Base-by-base conservation (phyloP, 106 monocot species). In the Acanthochlamys bracteata region DNA sequence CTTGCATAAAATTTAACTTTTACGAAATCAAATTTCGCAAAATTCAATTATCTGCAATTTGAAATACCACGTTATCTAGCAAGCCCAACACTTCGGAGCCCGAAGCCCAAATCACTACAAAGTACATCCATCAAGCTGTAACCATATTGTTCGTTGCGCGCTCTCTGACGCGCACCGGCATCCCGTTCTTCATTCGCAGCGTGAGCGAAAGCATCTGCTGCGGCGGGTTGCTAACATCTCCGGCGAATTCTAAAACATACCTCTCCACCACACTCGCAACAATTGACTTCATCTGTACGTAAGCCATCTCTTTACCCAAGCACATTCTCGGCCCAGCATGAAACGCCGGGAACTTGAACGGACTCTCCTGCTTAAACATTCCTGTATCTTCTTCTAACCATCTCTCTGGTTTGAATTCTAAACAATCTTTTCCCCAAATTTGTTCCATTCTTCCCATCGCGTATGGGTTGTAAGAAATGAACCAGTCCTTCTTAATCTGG, bases 291-390 rank as follows among this genome's bases (percentile, higher is more conserved):
- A 67, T 67, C 67, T 67, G 67, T 2, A 56, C 55, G 39, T 67
- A 67, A 0, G 67, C 67, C 67, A 67, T 67, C 55, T 67, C 67
- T 52, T 67, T 67, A 9, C 67, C 67, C 55, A 67, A 23, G 65
- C 65, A 65, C 65, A 65, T 65, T 24, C 65, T 21, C 25, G 45
- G 65, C 12, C 65, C 66, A 7, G 52, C 66, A 39, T 66, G 49
- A 33, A 66, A 66, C 27, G 23, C 66, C 27, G 53, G 66, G 20
- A 25, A 66, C 25, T 33, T 53, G 33, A 53, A 66, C 13, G 66
- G 66, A n/a, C 53, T 54, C 66, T 66, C 54, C 27, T 33, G 52
- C 66, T 39, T 47, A 53, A 53, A 66, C 10, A 3, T 25, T 7
- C 49, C 66, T 4, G n/a, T n/a, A n/a, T 33, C 52, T 0, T 33